A percentile compares a stretch with the other conserved stretches of the same genome.
phyloP scores from a whole-genome alignment of 2,329 filamentous ascomycete genomes.

The Talaromyces marneffei region DNA sequence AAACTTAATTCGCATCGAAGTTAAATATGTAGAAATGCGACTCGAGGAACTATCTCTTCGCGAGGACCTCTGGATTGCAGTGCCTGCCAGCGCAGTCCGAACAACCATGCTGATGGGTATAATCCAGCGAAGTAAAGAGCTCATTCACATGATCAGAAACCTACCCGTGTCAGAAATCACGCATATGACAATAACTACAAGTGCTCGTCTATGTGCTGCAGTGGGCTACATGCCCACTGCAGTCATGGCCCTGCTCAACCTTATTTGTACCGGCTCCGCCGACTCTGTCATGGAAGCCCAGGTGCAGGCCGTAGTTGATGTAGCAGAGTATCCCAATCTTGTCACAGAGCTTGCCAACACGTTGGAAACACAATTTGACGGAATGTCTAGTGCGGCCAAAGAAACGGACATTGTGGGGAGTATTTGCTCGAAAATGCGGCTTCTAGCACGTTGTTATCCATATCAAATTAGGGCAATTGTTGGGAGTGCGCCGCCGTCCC shows the following conservation, averaged over 20 bases:
- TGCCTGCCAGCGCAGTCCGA: conserved; percentile 16
- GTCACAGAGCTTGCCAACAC: conserved; percentile 15
- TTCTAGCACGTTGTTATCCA: conserved; percentile 20
- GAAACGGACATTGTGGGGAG: conserved; percentile 20
- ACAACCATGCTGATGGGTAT: conserved; percentile 19
- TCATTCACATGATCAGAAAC: conserved; percentile 15
- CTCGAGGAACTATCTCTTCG: conserved; percentile 20
- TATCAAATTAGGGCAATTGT: conserved; percentile 18
- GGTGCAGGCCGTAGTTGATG: conserved; percentile 16
- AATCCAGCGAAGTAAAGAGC: conserved; percentile 18
- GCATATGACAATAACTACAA: conserved; percentile 16
- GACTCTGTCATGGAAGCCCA: conserved; percentile 13
- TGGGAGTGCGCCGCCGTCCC: conserved; percentile 7
- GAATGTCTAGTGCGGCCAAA: conserved; percentile 17
- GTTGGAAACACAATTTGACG: conserved; percentile 16
- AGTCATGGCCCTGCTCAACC: conserved; percentile 15
- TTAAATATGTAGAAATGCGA: conserved; percentile 18
- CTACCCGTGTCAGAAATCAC: conserved; percentile 14
- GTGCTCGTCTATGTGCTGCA: conserved; percentile 17
- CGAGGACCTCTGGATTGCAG: conserved; percentile 19
- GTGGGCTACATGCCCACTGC: conserved; percentile 17
- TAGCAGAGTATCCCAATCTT: conserved; percentile 17
- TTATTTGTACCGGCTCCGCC: conserved; percentile 3
- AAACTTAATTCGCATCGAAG: conserved; percentile 17
- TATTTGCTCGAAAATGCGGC: conserved; percentile 20